Base-by-base conservation (phyloP, 306 rosid species). In the Morella rubra region DNA sequence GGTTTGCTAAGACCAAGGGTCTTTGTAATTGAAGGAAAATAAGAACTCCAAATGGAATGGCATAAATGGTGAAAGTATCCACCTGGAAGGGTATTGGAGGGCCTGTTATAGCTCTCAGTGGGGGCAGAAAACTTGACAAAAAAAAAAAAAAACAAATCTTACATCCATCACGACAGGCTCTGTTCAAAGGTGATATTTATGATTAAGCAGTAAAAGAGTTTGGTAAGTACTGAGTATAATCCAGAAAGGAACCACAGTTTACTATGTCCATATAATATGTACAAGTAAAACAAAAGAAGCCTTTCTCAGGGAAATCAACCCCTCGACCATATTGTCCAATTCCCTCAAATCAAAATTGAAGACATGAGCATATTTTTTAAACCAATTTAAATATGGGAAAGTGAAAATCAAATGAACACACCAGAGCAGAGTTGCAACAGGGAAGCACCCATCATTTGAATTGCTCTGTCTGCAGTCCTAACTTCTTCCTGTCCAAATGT, bases 401-500 rank as follows among this genome's bases (percentile, higher is more conserved):
- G 5, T 62, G n/a, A 40, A 53, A 37, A 70, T 52, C 51, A 46
- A 66, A 73, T 10, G 73, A 73, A 56, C 77, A 76, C 84, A 90
- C 98, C 97, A 52, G 96, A 78, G 81, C 89, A 85, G 6, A 87
- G 81, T 84, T 87, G 91, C 82, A 87, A 73, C 42, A 90, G 47
- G 13, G 95, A 90, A 44, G 91, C 98, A 67, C 98, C 97, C 93
- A 95, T 85, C 81, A 76, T 80, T 77, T 86, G 89, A 73, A 94
- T 86, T 56, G 97, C 93, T 58, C 75, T 90, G 82, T 89, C 93
- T 69, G 97, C 97, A 85, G 83, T 92, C 76, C 37, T 79, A 71
- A 90, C 90, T 88, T 95, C 98, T 53, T n/a, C 93, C 97, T 89
- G 76, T 74, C 72, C 37, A 72, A 73, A 77, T 72, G 68, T 46